Conservation (phyloP, 2,329 filamentous ascomycete genomes). For the Emericellopsis cladophorae region DNA sequence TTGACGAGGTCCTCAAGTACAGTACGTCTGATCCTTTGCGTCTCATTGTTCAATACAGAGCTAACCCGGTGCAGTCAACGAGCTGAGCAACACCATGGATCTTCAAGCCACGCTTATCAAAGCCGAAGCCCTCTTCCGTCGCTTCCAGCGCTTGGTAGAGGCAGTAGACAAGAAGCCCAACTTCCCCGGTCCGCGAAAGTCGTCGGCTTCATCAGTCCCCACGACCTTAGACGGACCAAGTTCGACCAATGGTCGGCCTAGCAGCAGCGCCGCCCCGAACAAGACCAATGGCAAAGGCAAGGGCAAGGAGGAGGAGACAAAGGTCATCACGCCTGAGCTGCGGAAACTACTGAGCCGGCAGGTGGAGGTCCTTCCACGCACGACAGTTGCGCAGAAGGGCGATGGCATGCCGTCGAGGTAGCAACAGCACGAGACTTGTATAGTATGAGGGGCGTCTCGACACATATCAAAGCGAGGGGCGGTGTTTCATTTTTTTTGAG, state of each 20-base stretch:
- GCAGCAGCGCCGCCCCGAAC: background rate
- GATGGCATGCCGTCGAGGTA: slow-evolving; percentile 20
- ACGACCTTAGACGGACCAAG: slow-evolving; percentile 5
- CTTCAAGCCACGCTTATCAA: slow-evolving; percentile 74
- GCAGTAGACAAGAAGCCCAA: slow-evolving; percentile 84
- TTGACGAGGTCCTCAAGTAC: slow-evolving; percentile 96
- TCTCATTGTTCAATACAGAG: background rate
- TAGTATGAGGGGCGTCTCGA: background rate
- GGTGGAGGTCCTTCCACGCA: slow-evolving; percentile 28
- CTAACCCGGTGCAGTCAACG: slow-evolving; percentile 56
- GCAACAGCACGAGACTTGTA: background rate
- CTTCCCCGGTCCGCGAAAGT: slow-evolving; percentile 47
- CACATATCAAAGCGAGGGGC: background rate
- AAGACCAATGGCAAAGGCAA: slow-evolving; percentile 9
- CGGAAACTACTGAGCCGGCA: slow-evolving; percentile 37
- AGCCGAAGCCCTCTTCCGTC: slow-evolving; percentile 77
- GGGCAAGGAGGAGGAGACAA: slow-evolving; percentile 23
- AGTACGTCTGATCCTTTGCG: slow-evolving; percentile 36
- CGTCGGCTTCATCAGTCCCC: slow-evolving; percentile 4
- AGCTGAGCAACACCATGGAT: slow-evolving; percentile 87
- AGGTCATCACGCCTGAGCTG: slow-evolving; percentile 43
- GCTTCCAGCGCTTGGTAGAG: slow-evolving; percentile 80
- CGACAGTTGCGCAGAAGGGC: slow-evolving; percentile 19
- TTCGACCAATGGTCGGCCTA: too few relatives aligned
- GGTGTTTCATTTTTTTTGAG: background rate